Base-by-base conservation (phyloP, 495 filamentous ascomycete species). In the Podospora pseudocomata region DNA sequence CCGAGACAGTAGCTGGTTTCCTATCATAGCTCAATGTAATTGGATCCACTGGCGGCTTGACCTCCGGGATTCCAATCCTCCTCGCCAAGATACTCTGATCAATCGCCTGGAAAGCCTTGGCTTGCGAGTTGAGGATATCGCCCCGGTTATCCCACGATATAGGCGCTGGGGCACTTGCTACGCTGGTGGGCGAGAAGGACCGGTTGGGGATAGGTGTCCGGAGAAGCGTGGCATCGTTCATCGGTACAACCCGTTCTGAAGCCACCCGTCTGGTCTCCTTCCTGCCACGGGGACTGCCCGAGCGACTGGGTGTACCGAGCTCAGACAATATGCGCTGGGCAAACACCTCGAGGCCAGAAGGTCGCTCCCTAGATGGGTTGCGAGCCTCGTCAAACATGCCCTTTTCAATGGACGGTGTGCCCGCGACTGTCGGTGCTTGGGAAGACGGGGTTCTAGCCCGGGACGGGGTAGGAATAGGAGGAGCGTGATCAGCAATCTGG, bases 321-420 rank as follows among this genome's bases (percentile, higher is more conserved):
- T 88, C 82, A 34, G 82, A 82, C 59, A 86, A 74, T 61, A 86
- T 82, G n/a, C 85, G 82, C 71, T 87, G 85, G 5, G 84, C 84
- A 23, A 87, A 83, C 4, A 81, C 80, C 53, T 86, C 85, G 60
- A 87, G 76, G 0, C 80, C 83, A 7, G 80, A 81, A n/a, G 80
- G 79, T 7, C 80, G 76, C 53, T 80, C 76, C 11, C 83, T 80
- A 0, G 85, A 84, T 4, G 68, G 69, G 44, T 77, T 76, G 5
- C 79, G 77, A 0, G 74, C 71, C 7, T 76, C 78, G 27, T 79
- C 78, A 19, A 69, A 70, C 61, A 67, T 11, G 39, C 16, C 5
- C 26, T 74, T 72, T 3, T 80, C 79, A 4, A 70, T 62, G 16
- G 68, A 66, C 11, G 78, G 76, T 5, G 75, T 72, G 20, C 69